Base-by-base conservation (phyloP, 2,329 filamentous ascomycete genomes). In the Fusarium chlamydosporum region DNA sequence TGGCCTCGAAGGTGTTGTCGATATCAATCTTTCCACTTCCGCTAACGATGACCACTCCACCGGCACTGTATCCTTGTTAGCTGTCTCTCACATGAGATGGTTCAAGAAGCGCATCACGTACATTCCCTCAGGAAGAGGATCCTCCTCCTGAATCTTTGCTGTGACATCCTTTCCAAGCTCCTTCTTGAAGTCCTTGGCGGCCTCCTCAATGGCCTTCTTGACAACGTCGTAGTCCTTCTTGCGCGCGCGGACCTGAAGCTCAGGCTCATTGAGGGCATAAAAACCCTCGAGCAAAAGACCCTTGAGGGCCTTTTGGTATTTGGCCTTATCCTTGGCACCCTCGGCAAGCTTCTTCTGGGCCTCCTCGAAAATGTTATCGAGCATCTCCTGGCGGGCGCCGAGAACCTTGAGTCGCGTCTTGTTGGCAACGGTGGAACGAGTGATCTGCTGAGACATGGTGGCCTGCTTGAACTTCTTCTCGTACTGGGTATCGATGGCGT, bases 401-500 rank as follows among this genome's bases (percentile, higher is more conserved):
- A 99, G 90, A 57, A 99, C 91, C 79, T 91, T 91, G 81, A 99
- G 90, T 65, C 96, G 90, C 61, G 93, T 96, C 87, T 97, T 97
- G 87, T 99, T 99, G 83, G 94, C 88, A 68, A 97, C 91, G 67
- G 94, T 98, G 70, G 94, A 98, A 78, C 92, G 92, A 70, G 94
- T 97, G 84, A 98, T 98, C 85, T 99, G 96, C 87, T 98, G 96
- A 68, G 93, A 95, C 93, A 98, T 97, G 85, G 92, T 89, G 76
- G 96, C 95, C 83, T 97, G 92, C 87, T 97, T 99, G 89, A 96
- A 96, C 86, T 98, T 98, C 89, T 97, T 98, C 84, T 95, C 92
- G 88, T 97, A 99, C 75, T 91, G 85, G 72, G 86, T 85, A 84
- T 99, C 96, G 85, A 99, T 98, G 81, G 93, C 84, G 77, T 93